Base-by-base conservation (phyloP, 169 alveolate genomes). In the Plasmodium knowlesi region DNA sequence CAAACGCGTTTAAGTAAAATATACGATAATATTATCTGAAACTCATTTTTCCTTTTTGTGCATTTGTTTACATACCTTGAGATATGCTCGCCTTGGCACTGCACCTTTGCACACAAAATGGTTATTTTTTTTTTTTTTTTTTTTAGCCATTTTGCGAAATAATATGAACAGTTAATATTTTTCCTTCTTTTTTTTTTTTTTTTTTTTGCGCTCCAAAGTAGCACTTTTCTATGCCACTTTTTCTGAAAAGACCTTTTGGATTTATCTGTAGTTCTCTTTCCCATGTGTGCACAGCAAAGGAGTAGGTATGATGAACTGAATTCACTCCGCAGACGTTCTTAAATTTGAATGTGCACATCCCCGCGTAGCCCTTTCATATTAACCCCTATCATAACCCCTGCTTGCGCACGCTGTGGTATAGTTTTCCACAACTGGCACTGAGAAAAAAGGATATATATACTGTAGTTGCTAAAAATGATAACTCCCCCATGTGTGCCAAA, bases 51-150 rank as follows among this genome's bases (percentile, higher is more conserved):
- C 41, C 41, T 12, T 9, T 1, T 19, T 1, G n/a, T 37, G n/a
- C 37, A 67, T 25, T 5, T 25, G 30, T 25, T 67, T 22, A 67
- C 37, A 19, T 67, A 67, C 76, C 76, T 37, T 67, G 30, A 28
- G 76, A n/a, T 67, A 67, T 67, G 76, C 76, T n/a, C 76, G n/a
- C 76, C 4, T 22, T 67, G 37, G 76, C 30, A 67, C 5, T 67
- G 37, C 37, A 19, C 76, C 37, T 67, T 67, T 67, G 76, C 76
- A 67, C 76, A 67, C 76, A 67, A n/a, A 67, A 67, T 67, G 76
- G 76, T 37, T 67, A 67, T 67, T 67, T 67, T 67, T 67, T 67
- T 19, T 61, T 32, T 32, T 32, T 32, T 32, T 54, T 67, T 67
- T 67, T 19, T 19, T 67, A 22, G 8, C 34, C 34, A 22, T 19